A percentile compares a stretch with the other conserved stretches of the same genome.
phyloP scores from a whole-genome alignment of 116 monocot species.

The Cymodocea nodosa region DNA sequence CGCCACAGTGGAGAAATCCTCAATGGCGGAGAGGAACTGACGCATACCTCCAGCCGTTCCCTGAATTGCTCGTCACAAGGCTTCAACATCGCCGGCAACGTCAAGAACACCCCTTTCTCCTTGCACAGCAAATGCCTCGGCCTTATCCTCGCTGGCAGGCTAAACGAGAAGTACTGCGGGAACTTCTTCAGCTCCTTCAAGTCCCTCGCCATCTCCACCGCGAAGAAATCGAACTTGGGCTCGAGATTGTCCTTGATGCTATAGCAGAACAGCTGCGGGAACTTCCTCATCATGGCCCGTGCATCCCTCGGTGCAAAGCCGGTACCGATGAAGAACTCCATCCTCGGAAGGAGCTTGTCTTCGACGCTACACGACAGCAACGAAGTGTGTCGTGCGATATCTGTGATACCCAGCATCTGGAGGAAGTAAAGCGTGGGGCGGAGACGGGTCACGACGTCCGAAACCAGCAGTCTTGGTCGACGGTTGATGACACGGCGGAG shows the following conservation, averaged over 20 bases:
- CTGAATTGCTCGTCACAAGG: constrained; percentile 43
- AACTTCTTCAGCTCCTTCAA: constrained; percentile 50
- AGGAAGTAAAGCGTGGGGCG: constrained; percentile 89
- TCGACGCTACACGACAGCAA: constrained; percentile 82
- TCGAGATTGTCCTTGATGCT: constrained; percentile 50
- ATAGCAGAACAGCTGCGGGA: constrained; percentile 75
- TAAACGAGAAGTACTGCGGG: constrained; percentile 78
- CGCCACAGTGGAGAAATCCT: constrained; percentile 34
- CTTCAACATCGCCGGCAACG: constrained; percentile 52
- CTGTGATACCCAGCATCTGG: constrained; percentile 41
- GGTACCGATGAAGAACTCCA: constrained; percentile 45
- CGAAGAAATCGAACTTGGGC: constrained; percentile 57
- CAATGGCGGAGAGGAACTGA: constrained; percentile 40
- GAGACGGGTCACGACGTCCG: constrained; percentile 51
- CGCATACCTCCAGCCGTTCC: constrained; percentile 31
- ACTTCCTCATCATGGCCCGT: constrained; percentile 51
- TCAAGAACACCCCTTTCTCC: constrained; percentile 32
- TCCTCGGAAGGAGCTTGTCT: constrained; percentile 65
- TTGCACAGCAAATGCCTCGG: constrained; percentile 42
- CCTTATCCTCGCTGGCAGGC: constrained; percentile 38
- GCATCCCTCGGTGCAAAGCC: constrained; percentile 46
- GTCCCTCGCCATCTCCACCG: constrained; percentile 46
- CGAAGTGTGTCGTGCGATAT: constrained; percentile 27
- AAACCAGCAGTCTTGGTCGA: constrained; percentile 73
- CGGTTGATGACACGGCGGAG: constrained; percentile 50